Evolutionary conservation across 176 grass and related monocot species (phyloP), one percentile per base, ranked within the genome.

Genomic region (Stipa capillata): DNA sequence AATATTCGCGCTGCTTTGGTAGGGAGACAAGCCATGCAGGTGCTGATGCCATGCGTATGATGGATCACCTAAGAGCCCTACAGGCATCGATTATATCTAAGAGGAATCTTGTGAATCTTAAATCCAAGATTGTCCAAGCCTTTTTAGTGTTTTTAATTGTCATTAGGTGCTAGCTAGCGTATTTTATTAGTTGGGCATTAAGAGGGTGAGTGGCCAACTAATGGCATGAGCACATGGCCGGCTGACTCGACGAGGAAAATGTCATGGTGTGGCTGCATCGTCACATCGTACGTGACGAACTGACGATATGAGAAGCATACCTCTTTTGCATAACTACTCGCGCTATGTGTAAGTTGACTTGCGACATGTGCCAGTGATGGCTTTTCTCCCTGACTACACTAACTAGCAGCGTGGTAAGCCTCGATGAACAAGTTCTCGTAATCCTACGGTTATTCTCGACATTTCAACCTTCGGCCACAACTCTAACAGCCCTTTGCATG

Each of bases 1-100:
- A 85, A 88, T 88, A 91, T 91, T 91, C 89, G 71, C 81, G 89
- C 85, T 88, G 74, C 58, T 49, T 67, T 39, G 85, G 78, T 91
- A 88, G 89, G 89, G 89, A 18, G 89, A 85, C 85, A 91, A 69
- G 50, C 55, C 72, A 56, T 25, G 81, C 85, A 55, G 65, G 55
- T n/a, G n/a, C 54, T 48, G 67, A 79, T 78, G 82, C 87, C 64
- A 36, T 56, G 68, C 48, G 31, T 75, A 52, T 80, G 62, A 76
- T 84, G 79, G 79, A 80, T 85, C 77, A 76, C 54, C 87, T 89
- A 74, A 35, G 72, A 69, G 75, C 80, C 79, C 88, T 79, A 83
- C 84, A 84, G n/a, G 36, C n/a, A n/a, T n/a, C 79, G 24, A 60
- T 60, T 54, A 84, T 34, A 74, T 82, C 79, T 83, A 74, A 79